phyloP scores from a whole-genome alignment of 2,329 filamentous ascomycete genomes.

The Eurotiales sp. region DNA sequence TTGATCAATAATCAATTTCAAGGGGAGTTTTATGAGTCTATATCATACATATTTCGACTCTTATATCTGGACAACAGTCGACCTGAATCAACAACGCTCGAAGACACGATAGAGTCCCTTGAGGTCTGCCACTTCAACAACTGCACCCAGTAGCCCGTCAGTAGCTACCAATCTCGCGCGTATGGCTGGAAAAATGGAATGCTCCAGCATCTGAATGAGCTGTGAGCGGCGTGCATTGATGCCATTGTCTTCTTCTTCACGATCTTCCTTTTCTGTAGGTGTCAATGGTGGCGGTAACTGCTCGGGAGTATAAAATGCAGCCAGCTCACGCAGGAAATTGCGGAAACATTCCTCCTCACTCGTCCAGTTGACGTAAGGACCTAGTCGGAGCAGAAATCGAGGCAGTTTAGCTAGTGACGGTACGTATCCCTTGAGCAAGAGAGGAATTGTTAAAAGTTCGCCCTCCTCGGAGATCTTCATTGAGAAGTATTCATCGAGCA shows the following conservation, averaged over 20 bases:
- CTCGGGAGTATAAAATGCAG: slow-evolving; percentile 87
- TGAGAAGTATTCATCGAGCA: slow-evolving; percentile 91
- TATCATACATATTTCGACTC: too few relatives aligned
- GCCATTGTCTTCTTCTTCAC: slow-evolving; percentile 48
- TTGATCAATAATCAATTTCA: too few relatives aligned
- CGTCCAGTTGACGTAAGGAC: slow-evolving; percentile 82
- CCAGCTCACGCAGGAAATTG: slow-evolving; percentile 78
- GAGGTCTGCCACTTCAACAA: slow-evolving; percentile 84
- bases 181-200: slow-evolving; percentile 86
- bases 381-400: slow-evolving; percentile 79
- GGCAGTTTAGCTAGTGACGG: slow-evolving; percentile 84
- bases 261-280: slow-evolving; percentile 28
- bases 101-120: slow-evolving; percentile 94
- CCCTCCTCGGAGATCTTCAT: slow-evolving; percentile 76
- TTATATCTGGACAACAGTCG: too few relatives aligned
- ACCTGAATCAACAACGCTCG: slow-evolving; percentile 67
- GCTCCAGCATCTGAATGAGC: slow-evolving; percentile 72
- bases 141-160: slow-evolving; percentile 66
- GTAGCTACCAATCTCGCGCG: slow-evolving; percentile 80
- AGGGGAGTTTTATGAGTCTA: too few relatives aligned
- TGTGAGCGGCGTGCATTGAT: slow-evolving; percentile 57
- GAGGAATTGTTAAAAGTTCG: slow-evolving; percentile 71
- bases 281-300: slow-evolving; percentile 57
- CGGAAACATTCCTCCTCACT: slow-evolving; percentile 83
- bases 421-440: slow-evolving; percentile 84